Conservation (phyloP, 441 rosid genomes). For the Populus tomentosa region DNA sequence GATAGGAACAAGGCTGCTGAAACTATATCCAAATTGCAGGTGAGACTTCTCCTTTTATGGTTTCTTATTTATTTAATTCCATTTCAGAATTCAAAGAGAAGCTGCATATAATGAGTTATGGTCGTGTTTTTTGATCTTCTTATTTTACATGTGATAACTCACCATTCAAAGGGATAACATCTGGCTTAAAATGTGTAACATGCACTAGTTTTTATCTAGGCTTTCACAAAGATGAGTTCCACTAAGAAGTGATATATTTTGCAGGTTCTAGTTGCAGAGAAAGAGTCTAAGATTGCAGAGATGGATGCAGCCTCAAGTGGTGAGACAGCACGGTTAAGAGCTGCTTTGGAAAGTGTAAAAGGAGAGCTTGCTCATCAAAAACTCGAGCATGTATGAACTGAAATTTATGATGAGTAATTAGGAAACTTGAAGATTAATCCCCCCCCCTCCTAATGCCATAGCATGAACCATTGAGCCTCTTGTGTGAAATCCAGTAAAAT, state of each 20-base stretch:
- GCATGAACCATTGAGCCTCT: neutral
- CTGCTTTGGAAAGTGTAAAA: conserved; percentile 73
- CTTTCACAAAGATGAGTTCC: neutral
- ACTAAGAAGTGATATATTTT: conserved; percentile 22
- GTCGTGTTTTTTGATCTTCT: neutral
- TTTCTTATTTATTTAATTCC: neutral
- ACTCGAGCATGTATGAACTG: conserved; percentile 62
- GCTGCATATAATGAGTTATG: neutral
- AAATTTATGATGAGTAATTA: neutral
- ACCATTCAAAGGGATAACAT: neutral
- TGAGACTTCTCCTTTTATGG: conserved; percentile 31
- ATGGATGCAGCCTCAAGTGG: conserved; percentile 97
- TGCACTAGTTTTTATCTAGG: neutral
- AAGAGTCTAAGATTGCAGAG: conserved; percentile 87
- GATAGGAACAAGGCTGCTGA: conserved; percentile 89
- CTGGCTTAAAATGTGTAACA: neutral
- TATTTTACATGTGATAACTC: neutral
- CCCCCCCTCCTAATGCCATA: neutral
- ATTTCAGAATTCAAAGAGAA: conserved; percentile 1
- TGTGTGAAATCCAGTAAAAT: neutral
- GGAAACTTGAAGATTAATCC: neutral
- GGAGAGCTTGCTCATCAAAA: conserved; percentile 80
- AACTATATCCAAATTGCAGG: conserved; percentile 79
- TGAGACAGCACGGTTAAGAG: conserved; percentile 86
- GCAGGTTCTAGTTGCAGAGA: conserved; percentile 81